These are phyloP conservation scores for Sarocladium strictum DNA, from an alignment of 2,329 filamentous ascomycete species.

Conservation along the genomic window DNA sequence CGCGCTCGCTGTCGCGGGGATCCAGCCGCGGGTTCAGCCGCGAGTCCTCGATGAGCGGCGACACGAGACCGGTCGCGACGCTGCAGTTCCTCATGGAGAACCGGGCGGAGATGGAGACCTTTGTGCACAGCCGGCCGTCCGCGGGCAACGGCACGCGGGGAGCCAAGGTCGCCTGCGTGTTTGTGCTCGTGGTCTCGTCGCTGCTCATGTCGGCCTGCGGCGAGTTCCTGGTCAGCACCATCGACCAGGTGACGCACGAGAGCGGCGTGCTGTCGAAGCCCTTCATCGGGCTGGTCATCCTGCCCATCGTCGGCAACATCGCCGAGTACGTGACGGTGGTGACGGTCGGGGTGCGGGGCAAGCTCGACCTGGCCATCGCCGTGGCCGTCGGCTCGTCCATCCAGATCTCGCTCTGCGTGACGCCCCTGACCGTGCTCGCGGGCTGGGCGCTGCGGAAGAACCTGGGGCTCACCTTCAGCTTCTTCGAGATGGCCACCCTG, in stretches of 20 bases:
- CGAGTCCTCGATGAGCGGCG: conserved; percentile 9
- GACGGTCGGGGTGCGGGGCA: conserved; percentile 48
- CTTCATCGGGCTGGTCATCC: conserved; percentile 55
- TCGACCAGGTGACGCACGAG: conserved; percentile 44
- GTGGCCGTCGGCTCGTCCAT: conserved; percentile 53
- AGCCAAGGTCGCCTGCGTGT: conserved; percentile 31
- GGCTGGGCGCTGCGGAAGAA: conserved; percentile 51
- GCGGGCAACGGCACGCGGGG: conserved; percentile 13
- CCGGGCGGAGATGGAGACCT: conserved; percentile 7
- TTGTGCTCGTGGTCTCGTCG: conserved; percentile 49
- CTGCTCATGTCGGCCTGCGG: conserved; percentile 52
- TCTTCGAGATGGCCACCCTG: conserved; percentile 69
- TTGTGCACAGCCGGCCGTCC: conserved; percentile 5
- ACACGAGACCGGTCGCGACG: no score
- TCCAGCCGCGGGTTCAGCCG: no score
- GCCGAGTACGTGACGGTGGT: conserved; percentile 52
- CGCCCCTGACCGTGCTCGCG: conserved; percentile 53
- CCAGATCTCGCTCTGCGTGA: conserved; percentile 57
- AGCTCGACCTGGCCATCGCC: conserved; percentile 52
- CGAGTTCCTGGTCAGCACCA: conserved; percentile 55
- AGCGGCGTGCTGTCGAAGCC: conserved; percentile 41
- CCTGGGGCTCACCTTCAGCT: conserved; percentile 64
- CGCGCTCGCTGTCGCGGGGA: no score
- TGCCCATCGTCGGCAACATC: conserved; percentile 30
- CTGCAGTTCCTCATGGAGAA: no score